Evolutionary conservation across 2,329 filamentous ascomycete genomes (phyloP).

Genomic region (Colletotrichum sp.): DNA sequence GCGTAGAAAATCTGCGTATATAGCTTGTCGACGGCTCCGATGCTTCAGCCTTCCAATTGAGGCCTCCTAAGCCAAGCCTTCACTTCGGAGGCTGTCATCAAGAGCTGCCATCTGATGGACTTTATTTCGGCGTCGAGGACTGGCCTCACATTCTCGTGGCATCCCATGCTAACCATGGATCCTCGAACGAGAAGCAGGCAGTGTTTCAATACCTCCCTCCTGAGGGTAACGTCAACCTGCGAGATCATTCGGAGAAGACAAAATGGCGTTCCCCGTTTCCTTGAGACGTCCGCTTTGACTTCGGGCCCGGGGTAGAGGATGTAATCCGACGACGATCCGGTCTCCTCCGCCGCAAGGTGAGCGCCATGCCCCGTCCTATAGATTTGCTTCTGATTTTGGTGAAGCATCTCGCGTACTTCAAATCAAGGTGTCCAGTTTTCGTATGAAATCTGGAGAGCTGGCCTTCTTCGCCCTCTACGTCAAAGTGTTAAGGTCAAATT

Average conservation of each 20-base stretch:
- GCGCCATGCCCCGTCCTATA: fast-evolving
- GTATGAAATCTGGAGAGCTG: fast-evolving
- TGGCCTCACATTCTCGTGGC: neutral
- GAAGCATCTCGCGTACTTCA: fast-evolving
- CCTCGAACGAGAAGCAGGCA: neutral
- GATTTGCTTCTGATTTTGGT: too few relatives aligned
- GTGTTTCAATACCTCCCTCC: neutral
- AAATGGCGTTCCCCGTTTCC: neutral
- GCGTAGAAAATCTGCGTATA: too few relatives aligned
- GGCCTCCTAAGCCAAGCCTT: too few relatives aligned
- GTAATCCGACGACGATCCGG: too few relatives aligned
- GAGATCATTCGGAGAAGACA: neutral
- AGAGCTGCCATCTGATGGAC: neutral
- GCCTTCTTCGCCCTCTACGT: too few relatives aligned
- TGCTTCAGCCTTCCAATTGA: too few relatives aligned
- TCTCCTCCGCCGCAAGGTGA: neutral
- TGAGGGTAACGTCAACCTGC: neutral
- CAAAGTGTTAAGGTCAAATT: too few relatives aligned
- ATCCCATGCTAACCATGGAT: too few relatives aligned
- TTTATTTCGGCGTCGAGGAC: neutral
- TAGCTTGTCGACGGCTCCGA: too few relatives aligned
- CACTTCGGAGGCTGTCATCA: too few relatives aligned
- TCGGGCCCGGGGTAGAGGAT: neutral
- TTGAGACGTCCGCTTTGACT: fast-evolving
- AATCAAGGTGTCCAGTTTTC: fast-evolving